Percentiles rank a stretch among this genome's conserved stretches.
phyloP scores from a whole-genome alignment of 2,329 filamentous ascomycete species.

The Xylaria sp. region DNA sequence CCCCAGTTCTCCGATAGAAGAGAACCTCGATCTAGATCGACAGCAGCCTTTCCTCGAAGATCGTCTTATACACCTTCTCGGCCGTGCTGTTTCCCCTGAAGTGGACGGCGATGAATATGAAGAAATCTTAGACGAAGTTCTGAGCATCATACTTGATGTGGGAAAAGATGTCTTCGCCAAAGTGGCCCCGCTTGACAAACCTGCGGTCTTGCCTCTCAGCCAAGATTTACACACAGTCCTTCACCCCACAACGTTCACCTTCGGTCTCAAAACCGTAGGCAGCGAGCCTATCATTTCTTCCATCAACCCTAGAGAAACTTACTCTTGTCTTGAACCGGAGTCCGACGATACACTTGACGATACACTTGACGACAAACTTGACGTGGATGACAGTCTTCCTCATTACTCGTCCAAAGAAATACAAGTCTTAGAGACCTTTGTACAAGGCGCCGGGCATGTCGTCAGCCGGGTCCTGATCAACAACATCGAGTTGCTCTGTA shows the following conservation, averaged over 20 bases:
- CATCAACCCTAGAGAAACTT: background rate
- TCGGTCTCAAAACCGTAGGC: background rate
- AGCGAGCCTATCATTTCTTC: background rate
- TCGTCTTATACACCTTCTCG: too few species aligned
- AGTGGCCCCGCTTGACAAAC: background rate
- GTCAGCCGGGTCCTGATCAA: slow-evolving; percentile 23
- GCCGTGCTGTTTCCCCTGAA: background rate
- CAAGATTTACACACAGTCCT: background rate
- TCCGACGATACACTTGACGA: too few species aligned
- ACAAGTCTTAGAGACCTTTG: slow-evolving; percentile 17
- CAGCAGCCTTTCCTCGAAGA: too few species aligned
- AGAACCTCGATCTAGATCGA: too few species aligned
- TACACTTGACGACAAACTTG: too few species aligned
- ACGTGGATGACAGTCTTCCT: background rate
- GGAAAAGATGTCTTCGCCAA: background rate
- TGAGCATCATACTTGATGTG: background rate
- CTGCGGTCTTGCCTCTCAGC: background rate
- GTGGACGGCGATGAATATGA: background rate
- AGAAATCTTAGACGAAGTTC: background rate
- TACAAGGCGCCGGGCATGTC: slow-evolving; percentile 12
- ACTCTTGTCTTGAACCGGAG: background rate
- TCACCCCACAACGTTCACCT: background rate
- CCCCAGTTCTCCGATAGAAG: too few species aligned
- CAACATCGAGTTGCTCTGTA: slow-evolving; percentile 33
- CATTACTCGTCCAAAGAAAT: slow-evolving; percentile 26